Evolutionary conservation across 2,329 filamentous ascomycete species (phyloP), one percentile per base, ranked within the genome.

Genomic region (Calonectria leucothoes): DNA sequence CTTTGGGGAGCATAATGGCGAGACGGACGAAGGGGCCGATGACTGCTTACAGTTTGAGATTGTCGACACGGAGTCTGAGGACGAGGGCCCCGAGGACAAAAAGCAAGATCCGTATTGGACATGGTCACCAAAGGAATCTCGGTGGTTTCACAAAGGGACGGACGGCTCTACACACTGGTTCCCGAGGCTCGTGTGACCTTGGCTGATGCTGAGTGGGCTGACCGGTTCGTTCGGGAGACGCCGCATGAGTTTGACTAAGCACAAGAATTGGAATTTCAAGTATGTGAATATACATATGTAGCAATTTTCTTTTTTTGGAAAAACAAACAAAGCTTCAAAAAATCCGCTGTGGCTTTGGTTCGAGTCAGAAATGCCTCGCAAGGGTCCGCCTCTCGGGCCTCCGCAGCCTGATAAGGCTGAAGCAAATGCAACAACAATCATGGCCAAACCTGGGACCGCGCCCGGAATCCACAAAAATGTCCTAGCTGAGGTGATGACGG

Each of bases 61-160:
- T 15, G 27, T 57, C 37, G 57, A 72, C 23, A 59, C 42, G 6
- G 27, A 65, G 4, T 27, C 31, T 14, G 66, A 55, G 23, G 51
- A 66, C 14, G 49, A n/a, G 17, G 65, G 45, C 5, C 7, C 20
- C 17, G 55, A 70, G 11, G 31, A 33, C 5, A 33, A 29, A 17
- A 45, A 68, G 6, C 23, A 52, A n/a, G 63, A 66, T 17, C 23
- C 57, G 6, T 75, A 67, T 39, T 75, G 73, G 73, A 45, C 31
- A n/a, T 75, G 70, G 70, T 75, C 73, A n/a, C 25, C 33, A 23
- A 8, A 55, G 23, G 14, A 70, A 1, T 35, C 29, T 8, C 33
- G 17, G 14, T 61, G 55, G 55, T 73, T 45, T 37, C 73, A 73
- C n/a, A 10, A 55, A 25, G 15, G 65, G 25, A 25, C 67, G 5